phyloP scores from a whole-genome alignment of 164 flowering plant species.

The Kingdonia uniflora region DNA sequence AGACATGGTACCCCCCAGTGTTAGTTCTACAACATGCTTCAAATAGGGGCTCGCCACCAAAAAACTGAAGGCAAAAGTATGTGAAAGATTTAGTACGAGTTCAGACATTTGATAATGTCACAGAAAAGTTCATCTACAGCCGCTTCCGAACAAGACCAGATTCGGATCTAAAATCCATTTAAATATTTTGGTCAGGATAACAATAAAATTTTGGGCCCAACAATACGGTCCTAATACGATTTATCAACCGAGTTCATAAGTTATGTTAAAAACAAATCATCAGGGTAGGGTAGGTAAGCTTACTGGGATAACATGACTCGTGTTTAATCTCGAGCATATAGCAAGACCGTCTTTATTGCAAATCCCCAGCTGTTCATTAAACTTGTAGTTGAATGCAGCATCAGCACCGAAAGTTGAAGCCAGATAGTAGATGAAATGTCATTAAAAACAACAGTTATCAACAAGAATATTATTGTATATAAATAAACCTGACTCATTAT shows the following conservation, averaged over 20 bases:
- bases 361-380: constrained; percentile 69
- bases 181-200: too few relatives aligned
- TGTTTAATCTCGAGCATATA: constrained; percentile 64
- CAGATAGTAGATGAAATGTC: constrained; percentile 1
- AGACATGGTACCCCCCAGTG: constrained; percentile 88
- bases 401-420: constrained; percentile 88
- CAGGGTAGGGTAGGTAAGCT: constrained; percentile 13
- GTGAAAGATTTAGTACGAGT: too few relatives aligned
- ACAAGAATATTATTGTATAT: neutral
- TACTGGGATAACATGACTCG: constrained; percentile 88
- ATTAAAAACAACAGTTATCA: neutral
- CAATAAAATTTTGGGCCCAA: too few relatives aligned
- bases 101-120: neutral
- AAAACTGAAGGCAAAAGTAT: constrained; percentile 34
- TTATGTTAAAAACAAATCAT: neutral
- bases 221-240: too few relatives aligned
- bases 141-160: neutral
- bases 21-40: constrained; percentile 80
- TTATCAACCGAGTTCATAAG: neutral
- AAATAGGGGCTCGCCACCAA: constrained; percentile 80
- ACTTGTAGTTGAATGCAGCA: constrained; percentile 92
- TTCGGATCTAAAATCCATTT: too few relatives aligned
- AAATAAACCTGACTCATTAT: neutral
- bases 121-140: neutral
- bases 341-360: constrained; percentile 85